Evolutionary conservation across 768 basidiomycete species (phyloP).

Genomic region (Leccinum aurantiacum): DNA sequence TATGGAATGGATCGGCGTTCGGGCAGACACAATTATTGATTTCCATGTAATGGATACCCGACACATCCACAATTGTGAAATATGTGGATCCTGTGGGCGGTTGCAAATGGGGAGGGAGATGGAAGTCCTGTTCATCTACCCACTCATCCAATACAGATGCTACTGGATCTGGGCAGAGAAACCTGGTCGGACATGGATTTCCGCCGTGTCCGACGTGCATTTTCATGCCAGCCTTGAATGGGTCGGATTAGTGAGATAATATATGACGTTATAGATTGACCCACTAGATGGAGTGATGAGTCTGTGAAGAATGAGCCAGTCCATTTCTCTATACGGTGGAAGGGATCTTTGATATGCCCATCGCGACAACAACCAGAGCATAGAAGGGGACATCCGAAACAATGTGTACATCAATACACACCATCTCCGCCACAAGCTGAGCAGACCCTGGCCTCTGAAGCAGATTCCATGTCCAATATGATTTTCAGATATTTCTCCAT

Average conservation of each 20-base stretch:
- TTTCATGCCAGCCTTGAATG: neutral
- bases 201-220: neutral
- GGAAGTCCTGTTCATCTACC: neutral
- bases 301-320: neutral
- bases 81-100: neutral
- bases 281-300: neutral
- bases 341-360: neutral
- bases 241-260: neutral
- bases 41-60: neutral
- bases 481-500: too few species aligned
- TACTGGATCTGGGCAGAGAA: too few species aligned
- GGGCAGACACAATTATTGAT: neutral
- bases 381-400: neutral
- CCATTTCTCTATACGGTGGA: neutral
- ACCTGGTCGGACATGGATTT: neutral
- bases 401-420: neutral
- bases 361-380: neutral
- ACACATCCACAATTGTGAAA: neutral
- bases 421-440: neutral
- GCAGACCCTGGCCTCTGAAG: neutral
- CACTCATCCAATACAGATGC: neutral
- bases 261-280: neutral
- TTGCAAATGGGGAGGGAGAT: neutral
- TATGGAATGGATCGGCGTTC: neutral
- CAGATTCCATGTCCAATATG: neutral